phyloP scores from a whole-genome alignment of 2,329 filamentous ascomycete species.

The Magnaporthales sp. region DNA sequence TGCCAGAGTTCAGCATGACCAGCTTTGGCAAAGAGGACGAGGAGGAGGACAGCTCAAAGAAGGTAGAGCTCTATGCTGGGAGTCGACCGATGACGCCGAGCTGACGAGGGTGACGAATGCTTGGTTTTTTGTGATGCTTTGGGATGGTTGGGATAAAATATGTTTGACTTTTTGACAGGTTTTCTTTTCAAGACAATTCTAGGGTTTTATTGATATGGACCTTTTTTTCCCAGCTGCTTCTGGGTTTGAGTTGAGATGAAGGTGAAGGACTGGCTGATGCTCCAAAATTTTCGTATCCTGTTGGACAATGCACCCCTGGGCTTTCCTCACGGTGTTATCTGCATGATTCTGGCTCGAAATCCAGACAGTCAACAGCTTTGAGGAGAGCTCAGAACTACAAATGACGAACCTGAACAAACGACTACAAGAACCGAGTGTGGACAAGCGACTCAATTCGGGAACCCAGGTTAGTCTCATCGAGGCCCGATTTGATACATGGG shows the following conservation, averaged over 20 bases:
- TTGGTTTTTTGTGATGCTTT: neutral
- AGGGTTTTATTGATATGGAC: neutral
- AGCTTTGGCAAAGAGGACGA: constrained; percentile 39
- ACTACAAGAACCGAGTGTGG: too few species aligned
- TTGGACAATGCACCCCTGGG: too few species aligned
- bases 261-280: too few species aligned
- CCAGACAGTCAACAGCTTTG: too few species aligned
- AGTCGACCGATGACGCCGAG: constrained; percentile 22
- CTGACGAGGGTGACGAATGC: constrained; percentile 6
- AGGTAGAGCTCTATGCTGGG: constrained; percentile 23
- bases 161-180: neutral
- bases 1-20: constrained; percentile 49
- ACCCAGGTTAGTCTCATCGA: too few species aligned
- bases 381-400: too few species aligned
- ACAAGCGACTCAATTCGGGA: too few species aligned
- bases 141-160: neutral
- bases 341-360: neutral
- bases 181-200: neutral
- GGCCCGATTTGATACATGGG: too few species aligned
- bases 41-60: constrained; percentile 29
- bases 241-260: neutral
- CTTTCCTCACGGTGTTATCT: neutral
- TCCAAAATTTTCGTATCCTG: too few species aligned
- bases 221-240: neutral
- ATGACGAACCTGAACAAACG: too few species aligned